phyloP scores from a whole-genome alignment of 2,329 filamentous ascomycete species.

The Colletotrichum orbiculare region DNA sequence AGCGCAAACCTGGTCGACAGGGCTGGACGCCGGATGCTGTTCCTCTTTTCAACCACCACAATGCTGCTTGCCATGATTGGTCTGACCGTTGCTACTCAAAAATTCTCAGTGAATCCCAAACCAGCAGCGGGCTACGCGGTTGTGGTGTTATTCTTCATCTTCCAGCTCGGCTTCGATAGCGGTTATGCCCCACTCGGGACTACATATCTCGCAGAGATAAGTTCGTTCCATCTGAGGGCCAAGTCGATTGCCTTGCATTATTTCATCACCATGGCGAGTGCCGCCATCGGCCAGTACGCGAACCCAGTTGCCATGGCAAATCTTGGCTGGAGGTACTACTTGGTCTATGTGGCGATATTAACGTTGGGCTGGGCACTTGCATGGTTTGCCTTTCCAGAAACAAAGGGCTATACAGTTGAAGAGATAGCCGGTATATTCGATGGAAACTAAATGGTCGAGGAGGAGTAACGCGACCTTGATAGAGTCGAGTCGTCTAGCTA shows the following conservation, averaged over 20 bases:
- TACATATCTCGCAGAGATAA: conserved; percentile 4
- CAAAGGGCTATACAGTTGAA: neutral
- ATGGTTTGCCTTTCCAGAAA: neutral
- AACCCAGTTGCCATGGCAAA: neutral
- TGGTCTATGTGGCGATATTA: neutral
- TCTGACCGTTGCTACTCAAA: conserved; percentile 47
- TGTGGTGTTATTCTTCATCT: neutral
- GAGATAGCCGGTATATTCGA: neutral
- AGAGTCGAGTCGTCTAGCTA: no score
- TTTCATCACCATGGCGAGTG: neutral
- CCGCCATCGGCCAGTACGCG: neutral
- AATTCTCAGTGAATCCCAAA: conserved; percentile 42
- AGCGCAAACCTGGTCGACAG: conserved; percentile 43
- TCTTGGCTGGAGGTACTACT: conserved; percentile 7
- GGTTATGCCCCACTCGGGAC: conserved; percentile 2
- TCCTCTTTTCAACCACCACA: conserved; percentile 38
- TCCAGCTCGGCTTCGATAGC: conserved; percentile 5
- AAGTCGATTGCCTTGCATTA: conserved; percentile 6
- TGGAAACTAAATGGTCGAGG: neutral
- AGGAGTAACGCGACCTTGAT: no score
- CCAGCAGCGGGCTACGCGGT: conserved; percentile 39
- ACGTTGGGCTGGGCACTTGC: neutral
- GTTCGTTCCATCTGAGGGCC: conserved; percentile 4
- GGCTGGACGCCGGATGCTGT: conserved; percentile 40
- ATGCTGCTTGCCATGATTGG: conserved; percentile 47